Base-by-base conservation (phyloP, 495 filamentous ascomycete genomes). In the Penicillium turbatum region DNA sequence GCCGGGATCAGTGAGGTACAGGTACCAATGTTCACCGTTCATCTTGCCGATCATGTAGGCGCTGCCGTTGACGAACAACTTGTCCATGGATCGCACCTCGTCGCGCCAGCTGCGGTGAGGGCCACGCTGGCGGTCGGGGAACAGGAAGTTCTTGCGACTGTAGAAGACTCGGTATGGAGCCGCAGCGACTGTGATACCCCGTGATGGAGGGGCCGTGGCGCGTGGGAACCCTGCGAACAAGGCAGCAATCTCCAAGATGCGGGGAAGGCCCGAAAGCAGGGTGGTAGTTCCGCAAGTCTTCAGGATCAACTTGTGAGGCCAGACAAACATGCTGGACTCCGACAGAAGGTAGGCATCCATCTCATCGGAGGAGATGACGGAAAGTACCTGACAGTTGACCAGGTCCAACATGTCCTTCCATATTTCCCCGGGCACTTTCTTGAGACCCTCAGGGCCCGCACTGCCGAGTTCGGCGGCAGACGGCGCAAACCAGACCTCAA, bases 31-130 rank as follows among this genome's bases (percentile, higher is more conserved):
- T 72, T 97, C 95, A 55, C 93, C 92, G 64, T 99, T 99, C 91
- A 97, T 97, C 71, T 96, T 96, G 59, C 95, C 95, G 56, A 99
- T 93, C 92, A 97, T 95, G 73, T 99, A 99, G 29, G 95, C 95
- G 70, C 92, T 97, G 37, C 95, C 95, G 51, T 88, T 87, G 41
- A 86, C 77, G 68, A 97, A 97, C 62, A 88, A 86, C 61, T 84
- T 82, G 73, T 99, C 95, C 54, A 99, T 78, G 55, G 82, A 93
- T 50, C 83, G 85, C 57, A 99, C 95, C 66, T 99, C 95, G 61
- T 97, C 84, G 59, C 89, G 85, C 95, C 95, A 99, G 82, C 91
- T 97, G 52, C 90, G 86, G 68, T 99, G 95, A 42, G 95, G 95
- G 31, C 92, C 91, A 16, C 77, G 87, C 73, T 99, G 95, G 68